Evolutionary conservation across 441 rosid species (phyloP).

Genomic region (Corymbia citriodora): DNA sequence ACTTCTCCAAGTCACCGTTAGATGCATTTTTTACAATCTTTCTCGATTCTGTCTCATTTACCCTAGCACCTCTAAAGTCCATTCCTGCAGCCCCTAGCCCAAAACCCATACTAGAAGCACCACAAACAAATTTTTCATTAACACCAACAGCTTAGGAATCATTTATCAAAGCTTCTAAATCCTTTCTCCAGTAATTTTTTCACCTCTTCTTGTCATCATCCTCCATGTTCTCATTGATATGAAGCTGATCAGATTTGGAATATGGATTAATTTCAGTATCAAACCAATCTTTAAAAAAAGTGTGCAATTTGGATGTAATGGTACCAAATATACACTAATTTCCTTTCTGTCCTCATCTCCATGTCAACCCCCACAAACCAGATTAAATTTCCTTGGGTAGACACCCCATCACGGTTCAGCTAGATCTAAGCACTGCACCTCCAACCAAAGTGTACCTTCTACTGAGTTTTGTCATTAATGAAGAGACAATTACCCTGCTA

Average conservation of each 20-base stretch:
- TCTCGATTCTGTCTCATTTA: neutral
- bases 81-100: neutral
- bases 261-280: neutral
- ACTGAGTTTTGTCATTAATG: neutral
- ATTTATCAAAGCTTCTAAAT: neutral
- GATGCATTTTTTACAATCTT: neutral
- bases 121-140: neutral
- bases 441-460: neutral
- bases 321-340: neutral
- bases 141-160: neutral
- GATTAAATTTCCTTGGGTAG: neutral
- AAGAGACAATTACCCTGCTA: neutral
- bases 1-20: neutral
- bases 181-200: neutral
- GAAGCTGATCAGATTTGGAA: neutral
- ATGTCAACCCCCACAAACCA: neutral
- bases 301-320: neutral
- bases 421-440: neutral
- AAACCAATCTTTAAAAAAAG: neutral
- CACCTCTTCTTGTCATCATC: neutral
- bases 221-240: neutral
- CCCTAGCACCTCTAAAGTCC: neutral
- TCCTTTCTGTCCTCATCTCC: neutral
- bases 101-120: neutral
- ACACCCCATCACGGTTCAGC: neutral